Evolutionary conservation across 768 basidiomycete genomes (phyloP), one percentile per base, ranked within the genome.

Genomic region (Phanerochaete sordida): DNA sequence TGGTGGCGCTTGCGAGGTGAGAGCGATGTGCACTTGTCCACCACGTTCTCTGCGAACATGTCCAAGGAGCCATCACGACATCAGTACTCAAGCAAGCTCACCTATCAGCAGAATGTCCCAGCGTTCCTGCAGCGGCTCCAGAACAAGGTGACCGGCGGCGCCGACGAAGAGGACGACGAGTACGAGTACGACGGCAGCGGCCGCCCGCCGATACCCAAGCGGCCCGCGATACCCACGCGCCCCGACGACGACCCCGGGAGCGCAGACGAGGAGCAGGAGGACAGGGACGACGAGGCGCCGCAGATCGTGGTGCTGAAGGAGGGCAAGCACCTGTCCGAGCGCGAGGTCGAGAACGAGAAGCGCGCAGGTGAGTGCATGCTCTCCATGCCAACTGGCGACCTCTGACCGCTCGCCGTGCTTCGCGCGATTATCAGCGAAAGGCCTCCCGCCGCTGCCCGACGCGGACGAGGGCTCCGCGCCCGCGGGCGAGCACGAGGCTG

Each of bases 261-360:
- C 64, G 89, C 82, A 13, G 85, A 86, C 54, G 53, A 54, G 16
- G 90, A 92, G 50, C 35, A 54, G 16, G 90, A 92, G 50, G 73
- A 73, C 28, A 64, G 64, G n/a, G 66, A 49, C 11, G 93, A 94
- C 66, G 94, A 95, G 72, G 86, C 82, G 64, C 94, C 94, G 2
- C 91, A 92, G 69, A 85, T 97, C 8, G 92, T 97, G 2, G 94
- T 96, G 9, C 70, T 97, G 64, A 92, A 84, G 68, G 84, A 88
- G 64, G 94, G 95, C 27, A 95, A 92, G 70, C 95, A 97, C 76
- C 78, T 97, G 45, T 84, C 84, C 1, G 87, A 81, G 62, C 75
- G 81, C 57, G 91, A 96, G 67, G 93, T 81, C 3, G 88, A 91
- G 78, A 88, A 91, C 69, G 80, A 90, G 66, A 79, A 80, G 56